Percentiles rank a stretch among this genome's conserved stretches.
Evolutionary conservation across 2,329 filamentous ascomycete genomes (phyloP).

Genomic region (Domatiomyces globalis): DNA sequence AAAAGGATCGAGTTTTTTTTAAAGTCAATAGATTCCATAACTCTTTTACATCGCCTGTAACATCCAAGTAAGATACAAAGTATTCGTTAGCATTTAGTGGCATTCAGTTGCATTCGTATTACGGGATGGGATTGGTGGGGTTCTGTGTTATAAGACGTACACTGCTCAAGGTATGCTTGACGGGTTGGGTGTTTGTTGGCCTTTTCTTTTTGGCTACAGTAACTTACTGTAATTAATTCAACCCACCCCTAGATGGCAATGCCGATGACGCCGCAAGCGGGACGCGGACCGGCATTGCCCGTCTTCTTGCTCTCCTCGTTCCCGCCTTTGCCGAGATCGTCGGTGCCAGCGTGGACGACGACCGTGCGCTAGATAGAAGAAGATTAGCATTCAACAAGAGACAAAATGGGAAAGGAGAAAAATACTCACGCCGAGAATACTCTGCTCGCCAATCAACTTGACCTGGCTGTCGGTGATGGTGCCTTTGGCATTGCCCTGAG

Average conservation of each 20-base stretch:
- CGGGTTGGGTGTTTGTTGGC: no score
- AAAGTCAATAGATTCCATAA: neutral
- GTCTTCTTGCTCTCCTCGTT: constrained; percentile 97
- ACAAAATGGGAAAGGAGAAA: constrained; percentile 1
- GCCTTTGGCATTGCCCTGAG: constrained; percentile 77
- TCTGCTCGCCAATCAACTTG: constrained; percentile 93
- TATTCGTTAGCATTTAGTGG: neutral
- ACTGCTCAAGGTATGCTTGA: neutral
- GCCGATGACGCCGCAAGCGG: constrained; percentile 92
- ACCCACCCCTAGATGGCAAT: constrained; percentile 40
- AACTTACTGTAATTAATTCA: no score
- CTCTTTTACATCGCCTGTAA: neutral
- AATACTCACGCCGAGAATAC: constrained; percentile 68
- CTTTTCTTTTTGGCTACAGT: no score
- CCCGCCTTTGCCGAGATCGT: constrained; percentile 86
- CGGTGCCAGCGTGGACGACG: constrained; percentile 86
- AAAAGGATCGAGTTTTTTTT: neutral
- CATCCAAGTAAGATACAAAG: neutral
- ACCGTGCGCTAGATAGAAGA: constrained; percentile 62
- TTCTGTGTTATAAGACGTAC: neutral
- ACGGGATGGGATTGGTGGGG: neutral
- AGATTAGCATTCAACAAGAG: neutral
- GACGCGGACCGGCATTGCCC: constrained; percentile 82
- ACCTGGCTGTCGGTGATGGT: constrained; percentile 64
- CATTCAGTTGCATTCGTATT: no score